phyloP scores from a whole-genome alignment of 2,329 filamentous ascomycete genomes.

The Aschersonia sp. region DNA sequence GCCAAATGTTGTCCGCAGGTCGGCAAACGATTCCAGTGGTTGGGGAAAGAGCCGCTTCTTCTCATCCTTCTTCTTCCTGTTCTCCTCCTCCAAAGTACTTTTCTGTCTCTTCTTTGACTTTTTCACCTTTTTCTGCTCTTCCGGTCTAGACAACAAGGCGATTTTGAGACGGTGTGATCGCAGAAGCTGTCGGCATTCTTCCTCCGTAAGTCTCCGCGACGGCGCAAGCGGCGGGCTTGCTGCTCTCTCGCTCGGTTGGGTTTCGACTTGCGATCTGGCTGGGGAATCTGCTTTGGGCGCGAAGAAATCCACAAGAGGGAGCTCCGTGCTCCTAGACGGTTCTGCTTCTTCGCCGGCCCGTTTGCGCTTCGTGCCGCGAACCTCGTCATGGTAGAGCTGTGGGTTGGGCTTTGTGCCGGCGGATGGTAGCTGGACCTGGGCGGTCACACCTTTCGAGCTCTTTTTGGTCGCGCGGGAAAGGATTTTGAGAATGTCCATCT shows the following conservation, averaged over 20 bases:
- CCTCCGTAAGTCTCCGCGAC: constrained; percentile 38
- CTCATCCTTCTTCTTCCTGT: constrained; percentile 30
- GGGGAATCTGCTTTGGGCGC: constrained; percentile 26
- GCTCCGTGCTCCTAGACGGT: constrained; percentile 12
- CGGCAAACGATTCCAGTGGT: constrained; percentile 62
- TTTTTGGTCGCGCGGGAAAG: constrained; percentile 56
- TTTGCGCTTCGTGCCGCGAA: constrained; percentile 41
- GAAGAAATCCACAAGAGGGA: constrained; percentile 45
- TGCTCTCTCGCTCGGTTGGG: constrained; percentile 10
- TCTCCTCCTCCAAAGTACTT: constrained; percentile 28
- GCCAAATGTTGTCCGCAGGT: constrained; percentile 57
- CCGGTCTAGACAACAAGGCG: constrained; percentile 49
- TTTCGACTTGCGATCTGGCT: constrained; percentile 9
- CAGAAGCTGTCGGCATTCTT: constrained; percentile 60
- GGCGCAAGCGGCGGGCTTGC: constrained; percentile 13
- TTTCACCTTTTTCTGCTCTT: constrained; percentile 29
- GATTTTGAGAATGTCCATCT: constrained; percentile 61
- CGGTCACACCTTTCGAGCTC: constrained; percentile 21
- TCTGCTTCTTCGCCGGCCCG: constrained; percentile 24
- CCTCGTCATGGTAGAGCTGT: constrained; percentile 52
- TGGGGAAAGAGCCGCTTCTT: constrained; percentile 60
- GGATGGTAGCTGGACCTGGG: constrained; percentile 41
- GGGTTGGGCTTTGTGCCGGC: constrained; percentile 50
- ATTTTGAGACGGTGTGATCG: constrained; percentile 76
- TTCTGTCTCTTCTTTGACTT: constrained; percentile 38